phyloP scores from a whole-genome alignment of 768 basidiomycete species.

The Phanerochaete sordida region DNA sequence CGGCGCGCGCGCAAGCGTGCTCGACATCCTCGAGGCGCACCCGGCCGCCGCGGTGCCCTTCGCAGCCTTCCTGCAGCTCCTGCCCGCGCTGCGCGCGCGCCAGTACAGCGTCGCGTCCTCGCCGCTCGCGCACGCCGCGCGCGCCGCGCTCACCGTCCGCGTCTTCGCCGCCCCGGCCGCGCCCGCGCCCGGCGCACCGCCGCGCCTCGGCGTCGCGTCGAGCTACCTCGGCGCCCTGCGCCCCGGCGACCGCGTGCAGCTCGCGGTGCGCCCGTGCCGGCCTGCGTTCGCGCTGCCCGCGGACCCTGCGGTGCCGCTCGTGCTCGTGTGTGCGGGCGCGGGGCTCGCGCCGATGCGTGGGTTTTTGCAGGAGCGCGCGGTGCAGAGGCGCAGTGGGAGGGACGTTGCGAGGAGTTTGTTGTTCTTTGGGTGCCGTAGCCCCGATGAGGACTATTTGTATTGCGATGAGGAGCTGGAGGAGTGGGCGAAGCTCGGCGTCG shows the following conservation, averaged over 20 bases:
- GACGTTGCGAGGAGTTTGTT: constrained; percentile 37
- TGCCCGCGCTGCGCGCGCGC: constrained; percentile 45
- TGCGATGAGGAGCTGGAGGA: constrained; percentile 35
- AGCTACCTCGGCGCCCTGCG: constrained; percentile 37
- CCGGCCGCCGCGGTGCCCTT: constrained; percentile 34
- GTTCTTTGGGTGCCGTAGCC: constrained; percentile 46
- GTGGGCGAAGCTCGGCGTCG: constrained; percentile 39
- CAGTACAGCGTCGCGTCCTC: constrained; percentile 53
- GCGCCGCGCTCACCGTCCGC: constrained; percentile 41
- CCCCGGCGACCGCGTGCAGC: constrained; percentile 37
- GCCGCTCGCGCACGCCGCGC: constrained; percentile 39
- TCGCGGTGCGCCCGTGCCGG: constrained; percentile 36
- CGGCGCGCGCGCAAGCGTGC: constrained; percentile 36
- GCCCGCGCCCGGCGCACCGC: constrained; percentile 34
- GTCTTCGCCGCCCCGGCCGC: no score
- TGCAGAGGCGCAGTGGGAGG: constrained; percentile 40
- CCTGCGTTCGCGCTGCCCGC: constrained; percentile 39
- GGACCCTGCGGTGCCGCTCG: constrained; percentile 35
- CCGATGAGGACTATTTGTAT: constrained; percentile 41
- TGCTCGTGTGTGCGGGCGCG: constrained; percentile 46
- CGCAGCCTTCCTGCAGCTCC: constrained; percentile 34
- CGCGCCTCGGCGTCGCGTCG: constrained; percentile 42
- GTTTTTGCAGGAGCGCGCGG: constrained; percentile 47
- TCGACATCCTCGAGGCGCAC: constrained; percentile 38
- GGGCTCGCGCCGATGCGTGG: constrained; percentile 49